phyloP scores from a whole-genome alignment of 2,329 filamentous ascomycete genomes.

The Paecilomyces sp. region DNA sequence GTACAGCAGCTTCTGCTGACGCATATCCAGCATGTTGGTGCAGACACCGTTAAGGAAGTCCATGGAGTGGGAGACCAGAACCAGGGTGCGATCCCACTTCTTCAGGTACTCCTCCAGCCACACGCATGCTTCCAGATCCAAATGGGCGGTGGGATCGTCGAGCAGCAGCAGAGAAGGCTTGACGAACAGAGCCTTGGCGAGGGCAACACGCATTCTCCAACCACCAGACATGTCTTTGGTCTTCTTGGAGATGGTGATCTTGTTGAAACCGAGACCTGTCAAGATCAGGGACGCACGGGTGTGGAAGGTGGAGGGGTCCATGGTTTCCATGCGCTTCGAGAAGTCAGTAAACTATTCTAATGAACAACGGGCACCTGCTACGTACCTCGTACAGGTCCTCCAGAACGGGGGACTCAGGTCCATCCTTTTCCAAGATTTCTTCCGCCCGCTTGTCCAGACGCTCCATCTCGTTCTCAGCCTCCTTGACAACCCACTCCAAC shows the following conservation, averaged over 20 bases:
- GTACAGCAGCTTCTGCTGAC: constrained; percentile 79
- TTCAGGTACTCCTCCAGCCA: constrained; percentile 99
- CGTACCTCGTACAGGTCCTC: constrained; percentile 93
- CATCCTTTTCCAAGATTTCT: constrained; percentile 82
- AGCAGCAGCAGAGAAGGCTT: constrained; percentile 93
- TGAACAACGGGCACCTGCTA: not conserved
- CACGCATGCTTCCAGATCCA: constrained; percentile 98
- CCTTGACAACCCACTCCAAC: constrained; percentile 91
- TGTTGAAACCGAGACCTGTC: constrained; percentile 99
- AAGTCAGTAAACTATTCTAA: constrained; percentile 13
- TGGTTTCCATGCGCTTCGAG: constrained; percentile 84
- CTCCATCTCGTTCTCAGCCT: constrained; percentile 89
- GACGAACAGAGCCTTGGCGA: constrained; percentile 96
- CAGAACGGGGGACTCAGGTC: constrained; percentile 81
- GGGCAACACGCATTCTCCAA: constrained; percentile 98
- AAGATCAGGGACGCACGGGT: constrained; percentile 94
- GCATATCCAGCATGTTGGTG: constrained; percentile 98
- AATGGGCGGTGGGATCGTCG: constrained; percentile 96
- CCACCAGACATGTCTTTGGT: constrained; percentile 99
- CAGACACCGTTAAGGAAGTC: constrained; percentile 99
- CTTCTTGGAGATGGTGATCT: constrained; percentile 95
- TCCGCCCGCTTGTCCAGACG: constrained; percentile 81
- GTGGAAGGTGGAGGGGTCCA: constrained; percentile 96
- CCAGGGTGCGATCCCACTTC: constrained; percentile 97
- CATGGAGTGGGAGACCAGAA: constrained; percentile 95